These are phyloP conservation scores for Penicillium nucicola DNA, from an alignment of 495 filamentous ascomycete genomes.

Conservation along the genomic window DNA sequence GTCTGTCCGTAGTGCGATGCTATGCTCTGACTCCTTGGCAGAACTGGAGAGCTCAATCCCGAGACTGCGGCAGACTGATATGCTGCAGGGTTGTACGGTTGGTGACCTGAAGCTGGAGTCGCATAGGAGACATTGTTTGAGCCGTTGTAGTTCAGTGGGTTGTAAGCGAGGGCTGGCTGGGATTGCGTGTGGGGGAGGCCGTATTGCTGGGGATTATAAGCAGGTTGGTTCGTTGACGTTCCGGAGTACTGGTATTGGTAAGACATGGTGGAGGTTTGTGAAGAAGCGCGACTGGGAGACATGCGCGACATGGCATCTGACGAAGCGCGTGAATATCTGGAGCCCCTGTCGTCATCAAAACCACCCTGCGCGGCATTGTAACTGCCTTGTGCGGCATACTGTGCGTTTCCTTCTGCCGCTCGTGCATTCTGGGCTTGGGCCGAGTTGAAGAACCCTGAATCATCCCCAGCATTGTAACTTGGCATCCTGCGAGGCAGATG, in stretches of 20 bases:
- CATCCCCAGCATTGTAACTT: slow-evolving; percentile 80
- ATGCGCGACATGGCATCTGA: slow-evolving; percentile 36
- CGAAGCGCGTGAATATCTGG: slow-evolving; percentile 31
- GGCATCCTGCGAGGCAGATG: slow-evolving; percentile 53
- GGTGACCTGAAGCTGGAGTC: slow-evolving; percentile 38
- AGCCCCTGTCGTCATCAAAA: slow-evolving; percentile 38
- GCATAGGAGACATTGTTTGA: slow-evolving; percentile 26
- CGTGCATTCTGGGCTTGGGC: slow-evolving; percentile 28
- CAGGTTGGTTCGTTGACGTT: slow-evolving; percentile 46
- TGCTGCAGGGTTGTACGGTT: slow-evolving; percentile 72
- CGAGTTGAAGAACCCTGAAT: slow-evolving; percentile 51
- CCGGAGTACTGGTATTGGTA: slow-evolving; percentile 61
- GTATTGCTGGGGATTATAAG: slow-evolving; percentile 86
- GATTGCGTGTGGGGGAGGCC: slow-evolving; percentile 58
- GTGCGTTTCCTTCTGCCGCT: slow-evolving; percentile 26
- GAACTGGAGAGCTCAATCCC: slow-evolving; percentile 23
- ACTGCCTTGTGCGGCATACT: slow-evolving; percentile 15
- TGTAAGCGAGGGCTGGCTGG: slow-evolving; percentile 40
- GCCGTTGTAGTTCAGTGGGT: slow-evolving; percentile 44
- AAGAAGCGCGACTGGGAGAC: slow-evolving; percentile 44
- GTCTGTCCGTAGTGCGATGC: slow-evolving; percentile 31
- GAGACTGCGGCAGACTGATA: slow-evolving; percentile 45
- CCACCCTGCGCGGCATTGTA: slow-evolving; percentile 26
- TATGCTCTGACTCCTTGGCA: slow-evolving; percentile 31
- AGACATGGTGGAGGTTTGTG: slow-evolving; percentile 45